phyloP scores from a whole-genome alignment of 306 rosid genomes.

The Boehmeria nivea region DNA sequence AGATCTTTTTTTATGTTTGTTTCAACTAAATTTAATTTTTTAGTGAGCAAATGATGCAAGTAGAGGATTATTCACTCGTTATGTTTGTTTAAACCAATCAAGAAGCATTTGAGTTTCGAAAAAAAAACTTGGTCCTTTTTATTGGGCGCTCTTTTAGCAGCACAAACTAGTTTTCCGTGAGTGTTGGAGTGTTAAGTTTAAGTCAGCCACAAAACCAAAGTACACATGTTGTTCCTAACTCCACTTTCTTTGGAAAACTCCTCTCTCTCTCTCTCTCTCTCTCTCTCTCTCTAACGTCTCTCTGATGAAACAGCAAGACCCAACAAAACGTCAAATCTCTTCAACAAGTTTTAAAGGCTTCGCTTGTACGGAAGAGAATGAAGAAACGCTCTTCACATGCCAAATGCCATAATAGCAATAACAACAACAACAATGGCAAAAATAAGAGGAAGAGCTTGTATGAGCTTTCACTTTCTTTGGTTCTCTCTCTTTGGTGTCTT shows the following conservation, averaged over 20 bases:
- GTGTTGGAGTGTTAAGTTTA: too few species aligned
- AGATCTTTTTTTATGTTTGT: too few species aligned
- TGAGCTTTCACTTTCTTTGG: too few species aligned
- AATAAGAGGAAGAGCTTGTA: conserved; percentile 34
- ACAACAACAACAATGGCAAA: conserved; percentile 10
- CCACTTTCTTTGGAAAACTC: too few species aligned
- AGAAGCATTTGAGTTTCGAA: too few species aligned
- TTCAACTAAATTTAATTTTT: too few species aligned
- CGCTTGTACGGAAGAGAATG: conserved; percentile 38
- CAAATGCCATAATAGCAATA: conserved; percentile 26
- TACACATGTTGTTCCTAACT: too few species aligned
- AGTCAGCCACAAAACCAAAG: conserved; percentile 5
- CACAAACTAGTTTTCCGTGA: conserved; percentile 2
- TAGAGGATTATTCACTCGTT: too few species aligned
- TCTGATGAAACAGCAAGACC: background rate
- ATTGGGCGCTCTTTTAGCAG: background rate
- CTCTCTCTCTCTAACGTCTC: conserved; percentile 12
- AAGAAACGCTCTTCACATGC: conserved; percentile 28
- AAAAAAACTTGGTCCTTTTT: background rate
- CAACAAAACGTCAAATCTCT: conserved; percentile 8
- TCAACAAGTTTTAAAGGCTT: background rate
- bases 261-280: too few species aligned
- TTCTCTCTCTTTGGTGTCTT: conserved; percentile 56
- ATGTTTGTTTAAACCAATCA: too few species aligned
- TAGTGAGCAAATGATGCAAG: too few species aligned